Evolutionary conservation across 2,329 filamentous ascomycete genomes (phyloP), one percentile per base, ranked within the genome.

Genomic region (Cordyceps pruinosa): DNA sequence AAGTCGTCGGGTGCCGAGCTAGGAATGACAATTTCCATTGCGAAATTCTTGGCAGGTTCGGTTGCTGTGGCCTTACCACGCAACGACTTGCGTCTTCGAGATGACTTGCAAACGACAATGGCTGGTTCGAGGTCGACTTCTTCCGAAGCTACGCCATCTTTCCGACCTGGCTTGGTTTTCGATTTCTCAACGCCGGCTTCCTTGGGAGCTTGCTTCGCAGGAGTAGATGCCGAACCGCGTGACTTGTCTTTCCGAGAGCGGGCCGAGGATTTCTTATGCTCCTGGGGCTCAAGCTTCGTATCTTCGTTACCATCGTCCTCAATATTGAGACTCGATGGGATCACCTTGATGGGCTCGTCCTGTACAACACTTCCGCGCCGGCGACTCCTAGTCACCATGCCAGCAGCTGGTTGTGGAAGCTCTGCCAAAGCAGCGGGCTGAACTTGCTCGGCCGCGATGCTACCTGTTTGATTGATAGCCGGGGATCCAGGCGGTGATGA

Each of bases 401-500:
- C 53, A 23, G 15, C 34, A 13, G 44, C 39, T 13, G 57, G 51
- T 37, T 46, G 51, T 21, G 49, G 37, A 21, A 46, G 23, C 19
- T 56, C 57, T 3, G 41, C 26, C 47, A 50, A 26, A 10, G 50
- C 32, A 35, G 25, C 7, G 9, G 32, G 30, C 13, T 37, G 48
- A 8, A 19, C 15, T 30, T 52, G 13, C 23, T 52, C 52, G 17
- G 13, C 12, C n/a, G 42, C 41, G 4, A 13, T 12, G 23, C 26
- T 37, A 15, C 19, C 45, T 12, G 32, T 25, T 23, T 59, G 46
- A 3, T 51, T 47, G 13, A 30, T 47, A 30, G 68, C 65, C 2
- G 82, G 82, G 3, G 81, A 82, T 12, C 75, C 78, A 1, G 77
- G 77, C 10, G 82, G 81, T 2, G 82, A 84, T 1, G 81, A 83